These are phyloP conservation scores for Aspergillus latus DNA, from an alignment of 2,329 filamentous ascomycete species.

Conservation along the genomic window DNA sequence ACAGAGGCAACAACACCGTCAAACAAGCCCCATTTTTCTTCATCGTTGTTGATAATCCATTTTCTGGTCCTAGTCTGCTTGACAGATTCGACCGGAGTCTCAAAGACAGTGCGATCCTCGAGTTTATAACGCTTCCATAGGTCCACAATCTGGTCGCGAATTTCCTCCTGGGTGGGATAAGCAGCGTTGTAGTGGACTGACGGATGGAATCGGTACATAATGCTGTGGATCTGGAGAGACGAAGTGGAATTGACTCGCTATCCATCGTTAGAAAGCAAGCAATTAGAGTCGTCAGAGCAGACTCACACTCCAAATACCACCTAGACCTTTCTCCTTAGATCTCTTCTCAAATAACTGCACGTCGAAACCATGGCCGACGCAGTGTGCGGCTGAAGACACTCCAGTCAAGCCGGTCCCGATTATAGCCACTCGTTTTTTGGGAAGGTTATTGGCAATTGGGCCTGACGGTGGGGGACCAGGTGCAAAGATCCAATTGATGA, in stretches of 20 bases:
- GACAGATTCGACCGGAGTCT: conserved; percentile 66
- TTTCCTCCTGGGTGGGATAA: conserved; percentile 74
- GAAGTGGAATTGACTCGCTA: conserved; percentile 79
- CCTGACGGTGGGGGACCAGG: conserved; percentile 64
- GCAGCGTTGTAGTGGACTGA: conserved; percentile 70
- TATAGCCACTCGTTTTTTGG: conserved; percentile 59
- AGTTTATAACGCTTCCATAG: conserved; percentile 76
- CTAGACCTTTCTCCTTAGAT: conserved; percentile 60
- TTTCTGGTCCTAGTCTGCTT: conserved; percentile 66
- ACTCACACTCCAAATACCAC: conserved; percentile 77
- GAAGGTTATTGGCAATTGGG: conserved; percentile 52
- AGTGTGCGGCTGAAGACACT: conserved; percentile 77
- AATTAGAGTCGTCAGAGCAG: too few relatives aligned
- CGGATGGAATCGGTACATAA: conserved; percentile 88
- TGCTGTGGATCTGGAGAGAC: conserved; percentile 75
- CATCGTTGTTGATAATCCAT: conserved; percentile 77
- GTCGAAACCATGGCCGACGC: conserved; percentile 81
- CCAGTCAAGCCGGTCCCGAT: conserved; percentile 72
- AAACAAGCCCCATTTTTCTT: conserved; percentile 67
- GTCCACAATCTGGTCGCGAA: conserved; percentile 67
- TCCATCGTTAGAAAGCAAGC: background rate
- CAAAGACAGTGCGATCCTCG: conserved; percentile 68
- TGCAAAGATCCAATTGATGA: conserved; percentile 57
- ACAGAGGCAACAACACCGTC: conserved; percentile 77
- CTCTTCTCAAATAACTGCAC: conserved; percentile 71